Conservation (phyloP, 345 rosid species). For the Nephelium lappaceum region DNA sequence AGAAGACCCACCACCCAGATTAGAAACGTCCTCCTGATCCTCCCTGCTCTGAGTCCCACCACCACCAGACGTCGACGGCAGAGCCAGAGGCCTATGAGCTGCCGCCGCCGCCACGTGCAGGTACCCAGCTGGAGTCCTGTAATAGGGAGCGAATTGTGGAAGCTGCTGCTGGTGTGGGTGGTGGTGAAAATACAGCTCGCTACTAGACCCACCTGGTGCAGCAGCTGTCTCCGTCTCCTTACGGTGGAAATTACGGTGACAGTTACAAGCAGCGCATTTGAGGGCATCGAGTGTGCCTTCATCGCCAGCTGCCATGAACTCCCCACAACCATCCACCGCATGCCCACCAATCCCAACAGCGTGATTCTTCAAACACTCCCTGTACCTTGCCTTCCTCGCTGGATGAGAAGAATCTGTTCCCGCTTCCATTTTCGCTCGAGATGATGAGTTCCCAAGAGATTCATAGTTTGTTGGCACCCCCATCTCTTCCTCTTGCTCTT, state of each 20-base stretch:
- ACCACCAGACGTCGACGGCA: slow-evolving; percentile 56
- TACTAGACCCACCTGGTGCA: slow-evolving; percentile 5
- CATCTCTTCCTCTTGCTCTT: slow-evolving; percentile 69
- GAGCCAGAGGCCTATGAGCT: slow-evolving; percentile 44
- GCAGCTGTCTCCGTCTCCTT: slow-evolving; percentile 41
- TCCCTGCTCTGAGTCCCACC: slow-evolving; percentile 42
- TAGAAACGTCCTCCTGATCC: slow-evolving; percentile 53
- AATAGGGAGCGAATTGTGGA: slow-evolving; percentile 57
- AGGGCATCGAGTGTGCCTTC: slow-evolving; percentile 78
- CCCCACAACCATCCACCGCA: slow-evolving; percentile 83
- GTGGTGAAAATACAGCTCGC: slow-evolving; percentile 24
- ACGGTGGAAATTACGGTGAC: slow-evolving; percentile 89
- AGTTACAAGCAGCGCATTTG: slow-evolving; percentile 83
- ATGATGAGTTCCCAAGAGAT: slow-evolving; percentile 36
- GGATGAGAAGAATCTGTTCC: background rate
- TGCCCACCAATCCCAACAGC: slow-evolving; percentile 84
- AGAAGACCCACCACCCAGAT: slow-evolving; percentile 31
- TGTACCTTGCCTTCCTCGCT: slow-evolving; percentile 45
- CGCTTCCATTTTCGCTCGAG: slow-evolving; percentile 32
- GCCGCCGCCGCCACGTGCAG: slow-evolving; percentile 37
- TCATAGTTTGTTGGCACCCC: slow-evolving; percentile 47
- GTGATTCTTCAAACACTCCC: slow-evolving; percentile 80
- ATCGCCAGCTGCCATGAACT: slow-evolving; percentile 73
- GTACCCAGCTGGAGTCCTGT: slow-evolving; percentile 57
- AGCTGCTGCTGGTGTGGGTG: slow-evolving; percentile 43